Evolutionary conservation across 1,284 basidiomycete genomes (phyloP).

Genomic region (Tetrapyrgos nigripes): DNA sequence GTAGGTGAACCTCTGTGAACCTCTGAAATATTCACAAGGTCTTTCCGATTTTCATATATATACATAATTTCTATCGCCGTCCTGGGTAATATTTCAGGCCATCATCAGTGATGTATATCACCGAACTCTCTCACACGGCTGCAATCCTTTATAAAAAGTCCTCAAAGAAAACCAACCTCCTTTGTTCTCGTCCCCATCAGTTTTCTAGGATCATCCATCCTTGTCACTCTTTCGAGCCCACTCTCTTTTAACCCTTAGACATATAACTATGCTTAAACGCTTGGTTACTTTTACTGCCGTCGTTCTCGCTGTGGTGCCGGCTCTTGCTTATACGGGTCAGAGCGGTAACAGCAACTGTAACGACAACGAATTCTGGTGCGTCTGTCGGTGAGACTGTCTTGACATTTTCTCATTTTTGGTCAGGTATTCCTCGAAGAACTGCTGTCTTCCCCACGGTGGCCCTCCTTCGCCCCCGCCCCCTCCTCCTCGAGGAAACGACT

Average conservation of each 20-base stretch:
- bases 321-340: conserved; percentile 20
- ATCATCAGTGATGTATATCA: too few relatives aligned
- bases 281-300: conserved; percentile 7
- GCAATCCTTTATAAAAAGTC: too few relatives aligned
- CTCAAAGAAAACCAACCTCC: too few relatives aligned
- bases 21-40: too few relatives aligned
- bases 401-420: conserved; percentile 8
- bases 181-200: neutral
- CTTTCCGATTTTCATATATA: too few relatives aligned
- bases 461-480: conserved; percentile 43
- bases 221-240: conserved; percentile 15
- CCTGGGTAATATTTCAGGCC: too few relatives aligned
- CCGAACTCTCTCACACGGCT: too few relatives aligned
- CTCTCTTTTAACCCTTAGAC: conserved; percentile 7
- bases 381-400: conserved; percentile 3
- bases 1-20: too few relatives aligned
- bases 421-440: conserved; percentile 51
- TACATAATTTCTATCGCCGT: too few relatives aligned
- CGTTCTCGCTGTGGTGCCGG: conserved; percentile 20
- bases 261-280: conserved; percentile 15
- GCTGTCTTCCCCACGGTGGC: conserved; percentile 60
- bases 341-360: conserved; percentile 25
- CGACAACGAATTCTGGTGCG: conserved; percentile 51
- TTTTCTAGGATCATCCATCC: neutral
- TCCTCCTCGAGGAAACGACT: conserved; percentile 51